phyloP scores from a whole-genome alignment of 2,329 filamentous ascomycete species.

The Fusarium sp. region DNA sequence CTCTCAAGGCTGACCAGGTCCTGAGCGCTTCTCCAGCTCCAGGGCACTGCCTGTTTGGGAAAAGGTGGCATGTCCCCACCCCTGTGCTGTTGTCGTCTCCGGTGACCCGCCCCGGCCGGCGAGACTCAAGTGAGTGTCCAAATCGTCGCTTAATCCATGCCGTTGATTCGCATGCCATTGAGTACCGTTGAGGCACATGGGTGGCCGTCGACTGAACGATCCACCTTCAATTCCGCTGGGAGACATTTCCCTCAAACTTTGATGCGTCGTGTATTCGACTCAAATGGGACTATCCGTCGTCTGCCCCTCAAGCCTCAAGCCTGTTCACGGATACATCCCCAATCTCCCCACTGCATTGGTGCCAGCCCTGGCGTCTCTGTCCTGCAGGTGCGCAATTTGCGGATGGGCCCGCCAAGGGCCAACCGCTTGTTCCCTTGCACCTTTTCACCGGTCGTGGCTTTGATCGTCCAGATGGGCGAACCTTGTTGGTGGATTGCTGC shows the following conservation, averaged over 20 bases:
- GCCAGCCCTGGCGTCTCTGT: constrained; percentile 26
- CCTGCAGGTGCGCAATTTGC: constrained; percentile 40
- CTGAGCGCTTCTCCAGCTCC: constrained; percentile 21
- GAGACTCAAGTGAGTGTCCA: constrained; percentile 26
- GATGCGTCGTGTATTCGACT: constrained; percentile 5
- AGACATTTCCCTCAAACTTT: not conserved
- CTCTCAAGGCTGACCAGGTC: not conserved
- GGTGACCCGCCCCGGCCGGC: constrained; percentile 41
- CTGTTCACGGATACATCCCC: constrained; percentile 17
- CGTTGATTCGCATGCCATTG: constrained; percentile 41
- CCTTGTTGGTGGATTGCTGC: constrained; percentile 16
- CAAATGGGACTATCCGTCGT: constrained; percentile 9
- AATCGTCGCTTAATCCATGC: constrained; percentile 44
- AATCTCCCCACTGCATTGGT: constrained; percentile 29
- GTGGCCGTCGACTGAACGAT: constrained; percentile 15
- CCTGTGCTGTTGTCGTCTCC: constrained; percentile 37
- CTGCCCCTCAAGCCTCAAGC: constrained; percentile 7
- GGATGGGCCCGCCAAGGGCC: constrained; percentile 30
- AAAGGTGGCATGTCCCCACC: constrained; percentile 30
- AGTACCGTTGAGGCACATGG: constrained; percentile 13
- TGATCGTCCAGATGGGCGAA: constrained; percentile 20
- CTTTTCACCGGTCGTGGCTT: constrained; percentile 29
- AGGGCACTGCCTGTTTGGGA: constrained; percentile 32
- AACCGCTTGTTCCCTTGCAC: constrained; percentile 24
- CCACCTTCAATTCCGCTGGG: constrained; percentile 17